Percentiles rank a stretch among this genome's conserved stretches.
Conservation (phyloP, 805 yeast species). For the Candida stauntonica region DNA sequence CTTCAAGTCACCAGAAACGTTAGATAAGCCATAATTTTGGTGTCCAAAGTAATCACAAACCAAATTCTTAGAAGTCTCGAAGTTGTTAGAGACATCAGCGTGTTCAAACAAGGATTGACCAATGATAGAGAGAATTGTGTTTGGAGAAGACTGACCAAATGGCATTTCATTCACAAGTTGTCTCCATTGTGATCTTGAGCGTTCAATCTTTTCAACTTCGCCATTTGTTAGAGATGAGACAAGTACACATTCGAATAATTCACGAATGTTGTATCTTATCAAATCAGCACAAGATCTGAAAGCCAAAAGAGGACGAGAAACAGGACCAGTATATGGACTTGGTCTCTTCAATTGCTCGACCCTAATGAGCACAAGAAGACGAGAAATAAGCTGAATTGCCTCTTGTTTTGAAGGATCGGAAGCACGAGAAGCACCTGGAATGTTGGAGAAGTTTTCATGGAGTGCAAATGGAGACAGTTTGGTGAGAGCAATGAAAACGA, state of each 20-base stretch:
- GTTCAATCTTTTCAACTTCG: slow-evolving; percentile 51
- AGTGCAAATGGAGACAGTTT: slow-evolving; percentile 39
- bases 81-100: slow-evolving; percentile 1
- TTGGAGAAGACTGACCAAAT: slow-evolving; percentile 51
- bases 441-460: slow-evolving; percentile 31
- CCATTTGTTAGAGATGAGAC: slow-evolving; percentile 51
- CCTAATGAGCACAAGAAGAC: slow-evolving; percentile 44
- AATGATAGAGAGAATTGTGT: slow-evolving; percentile 59
- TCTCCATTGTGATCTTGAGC: slow-evolving; percentile 53
- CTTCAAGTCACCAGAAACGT: slow-evolving; percentile 9
- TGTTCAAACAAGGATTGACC: slow-evolving; percentile 37
- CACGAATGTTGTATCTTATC: slow-evolving; percentile 45
- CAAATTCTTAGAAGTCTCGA: neutral
- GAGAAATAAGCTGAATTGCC: slow-evolving; percentile 40
- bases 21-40: neutral
- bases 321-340: slow-evolving; percentile 53
- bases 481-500: slow-evolving; percentile 45
- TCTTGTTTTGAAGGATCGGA: slow-evolving; percentile 27
- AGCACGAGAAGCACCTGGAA: slow-evolving; percentile 36
- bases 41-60: slow-evolving; percentile 5
- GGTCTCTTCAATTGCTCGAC: slow-evolving; percentile 40
- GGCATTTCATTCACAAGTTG: slow-evolving; percentile 54
- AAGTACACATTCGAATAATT: slow-evolving; percentile 48
- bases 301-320: slow-evolving; percentile 60
- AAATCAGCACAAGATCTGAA: slow-evolving; percentile 62